phyloP scores from a whole-genome alignment of 2,329 filamentous ascomycete species.

The Albophoma yamanashiensis region DNA sequence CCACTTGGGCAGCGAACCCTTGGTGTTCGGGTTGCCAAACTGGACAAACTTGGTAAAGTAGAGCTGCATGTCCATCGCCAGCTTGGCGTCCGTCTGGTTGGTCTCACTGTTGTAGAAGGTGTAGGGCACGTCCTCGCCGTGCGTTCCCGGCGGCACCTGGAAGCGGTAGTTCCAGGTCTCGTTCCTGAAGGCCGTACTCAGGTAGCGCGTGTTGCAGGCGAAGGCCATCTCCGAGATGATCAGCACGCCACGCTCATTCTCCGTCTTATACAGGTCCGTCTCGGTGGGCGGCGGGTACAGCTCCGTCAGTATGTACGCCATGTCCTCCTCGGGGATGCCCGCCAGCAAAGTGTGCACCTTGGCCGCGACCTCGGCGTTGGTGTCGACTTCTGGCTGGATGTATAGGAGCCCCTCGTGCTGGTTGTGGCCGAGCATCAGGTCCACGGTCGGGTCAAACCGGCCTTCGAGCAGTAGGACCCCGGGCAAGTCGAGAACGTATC shows the following conservation, averaged over 20 bases:
- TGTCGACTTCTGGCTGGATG: conserved; percentile 30
- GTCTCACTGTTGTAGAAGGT: conserved; percentile 33
- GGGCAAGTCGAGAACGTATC: conserved; percentile 17
- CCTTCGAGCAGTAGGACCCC: conserved; percentile 15
- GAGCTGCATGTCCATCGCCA: conserved; percentile 17
- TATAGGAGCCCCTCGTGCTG: conserved; percentile 39
- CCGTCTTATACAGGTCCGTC: conserved; percentile 1
- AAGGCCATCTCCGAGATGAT: conserved; percentile 30
- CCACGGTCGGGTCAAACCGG: conserved; percentile 14
- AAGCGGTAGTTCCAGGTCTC: conserved; percentile 39
- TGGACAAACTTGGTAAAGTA: conserved; percentile 20
- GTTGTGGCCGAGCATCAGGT: conserved; percentile 22
- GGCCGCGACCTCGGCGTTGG: conserved; percentile 23
- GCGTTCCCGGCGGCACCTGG: conserved; percentile 35
- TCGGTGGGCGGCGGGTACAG: conserved; percentile 6
- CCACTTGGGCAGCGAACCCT: not conserved
- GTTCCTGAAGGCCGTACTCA: conserved; percentile 32
- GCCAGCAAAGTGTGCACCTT: conserved; percentile 23
- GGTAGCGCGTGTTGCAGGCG: conserved; percentile 39
- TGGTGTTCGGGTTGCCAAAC: conserved; percentile 14
- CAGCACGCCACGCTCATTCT: conserved; percentile 21
- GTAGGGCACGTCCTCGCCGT: conserved; percentile 38
- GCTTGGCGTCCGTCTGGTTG: conserved; percentile 11
- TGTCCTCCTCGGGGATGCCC: not conserved
- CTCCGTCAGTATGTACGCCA: conserved; percentile 26